Base-by-base conservation (phyloP, 768 basidiomycete genomes). In the Pluteus cervinus region DNA sequence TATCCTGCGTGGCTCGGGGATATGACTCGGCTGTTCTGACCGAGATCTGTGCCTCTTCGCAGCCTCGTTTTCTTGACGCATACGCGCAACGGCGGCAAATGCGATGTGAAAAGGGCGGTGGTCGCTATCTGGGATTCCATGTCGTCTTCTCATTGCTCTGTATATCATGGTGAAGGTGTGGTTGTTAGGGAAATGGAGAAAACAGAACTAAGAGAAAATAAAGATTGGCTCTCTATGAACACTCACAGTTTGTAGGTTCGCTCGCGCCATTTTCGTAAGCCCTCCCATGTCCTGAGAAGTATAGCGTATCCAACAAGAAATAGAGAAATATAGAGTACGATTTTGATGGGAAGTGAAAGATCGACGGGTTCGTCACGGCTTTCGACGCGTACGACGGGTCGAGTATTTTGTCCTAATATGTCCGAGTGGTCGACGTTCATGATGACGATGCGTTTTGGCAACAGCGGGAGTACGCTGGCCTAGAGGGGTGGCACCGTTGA, bases 91-190 rank as follows among this genome's bases (percentile, higher is more conserved):
- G 41, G 82, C 84, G 46, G 85, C 75, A 58, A 85, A 86, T n/a
- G 87, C 88, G 45, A 89, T 83, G 56, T 83, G 84, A 69, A 90
- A 90, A 9, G 87, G 85, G 22, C 87, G 71, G 45, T 77, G 69
- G 65, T 90, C 87, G 40, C 68, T 69, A 65, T 90, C 87, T 12
- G 87, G 88, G 42, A 90, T 90, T 31, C 87, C 88, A 52, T 87
- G 76, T 60, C 74, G 69, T 46, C 87, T 67, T 43, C 87, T 76
- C 68, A 79, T 78, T 45, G 78, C 69, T 49, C 84, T 87, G 46
- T 24, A 43, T 40, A 38, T 29, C 24, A 24, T 33, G 37, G 17
- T 34, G 42, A 55, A 23, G 55, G 49, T 42, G 47, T 46, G 35
- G 23, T 35, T 24, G 22, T 38, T 16, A 41, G 36, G 39, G 31